Evolutionary conservation across 2,329 filamentous ascomycete genomes (phyloP).

Genomic region (Neonectria neomacrospora): DNA sequence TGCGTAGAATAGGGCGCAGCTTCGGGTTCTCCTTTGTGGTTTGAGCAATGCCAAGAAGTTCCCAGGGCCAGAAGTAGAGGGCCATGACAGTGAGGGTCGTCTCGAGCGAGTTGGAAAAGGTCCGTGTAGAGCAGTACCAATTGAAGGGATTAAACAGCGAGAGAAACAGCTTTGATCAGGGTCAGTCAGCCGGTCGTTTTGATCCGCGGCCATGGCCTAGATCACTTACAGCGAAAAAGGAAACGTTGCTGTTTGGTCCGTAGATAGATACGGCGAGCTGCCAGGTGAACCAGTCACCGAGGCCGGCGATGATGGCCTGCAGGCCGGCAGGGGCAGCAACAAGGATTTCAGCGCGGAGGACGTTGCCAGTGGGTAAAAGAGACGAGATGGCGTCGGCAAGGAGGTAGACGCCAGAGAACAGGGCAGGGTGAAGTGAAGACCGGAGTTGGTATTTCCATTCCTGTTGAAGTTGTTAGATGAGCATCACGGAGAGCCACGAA

Average conservation of each 20-base stretch:
- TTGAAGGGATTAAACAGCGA: slow-evolving; percentile 75
- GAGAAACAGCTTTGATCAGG: slow-evolving; percentile 47
- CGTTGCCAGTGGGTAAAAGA: slow-evolving; percentile 63
- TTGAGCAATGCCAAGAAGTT: slow-evolving; percentile 62
- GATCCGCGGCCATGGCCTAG: neutral
- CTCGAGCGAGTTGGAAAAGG: slow-evolving; percentile 94
- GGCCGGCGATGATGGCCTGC: slow-evolving; percentile 81
- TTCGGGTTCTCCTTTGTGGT: slow-evolving; percentile 55
- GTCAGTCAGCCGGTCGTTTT: neutral
- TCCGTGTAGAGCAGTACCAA: slow-evolving; percentile 94
- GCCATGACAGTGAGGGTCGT: slow-evolving; percentile 86
- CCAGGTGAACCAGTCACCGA: slow-evolving; percentile 90
- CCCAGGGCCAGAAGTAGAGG: slow-evolving; percentile 89
- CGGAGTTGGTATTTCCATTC: slow-evolving; percentile 92
- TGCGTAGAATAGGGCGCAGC: slow-evolving; percentile 42
- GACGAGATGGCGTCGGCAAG: slow-evolving; percentile 66
- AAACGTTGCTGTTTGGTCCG: slow-evolving; percentile 69
- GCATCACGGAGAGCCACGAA: slow-evolving; percentile 8
- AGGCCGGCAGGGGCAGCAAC: slow-evolving; percentile 77
- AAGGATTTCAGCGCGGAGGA: slow-evolving; percentile 72
- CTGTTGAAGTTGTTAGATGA: slow-evolving; percentile 58
- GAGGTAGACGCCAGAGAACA: slow-evolving; percentile 84
- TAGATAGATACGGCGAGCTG: slow-evolving; percentile 80
- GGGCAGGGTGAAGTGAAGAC: slow-evolving; percentile 88
- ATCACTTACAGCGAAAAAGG: slow-evolving; percentile 75